Evolutionary conservation across 176 grass and related monocot genomes (phyloP).

Genomic region (Paspalum notatum): DNA sequence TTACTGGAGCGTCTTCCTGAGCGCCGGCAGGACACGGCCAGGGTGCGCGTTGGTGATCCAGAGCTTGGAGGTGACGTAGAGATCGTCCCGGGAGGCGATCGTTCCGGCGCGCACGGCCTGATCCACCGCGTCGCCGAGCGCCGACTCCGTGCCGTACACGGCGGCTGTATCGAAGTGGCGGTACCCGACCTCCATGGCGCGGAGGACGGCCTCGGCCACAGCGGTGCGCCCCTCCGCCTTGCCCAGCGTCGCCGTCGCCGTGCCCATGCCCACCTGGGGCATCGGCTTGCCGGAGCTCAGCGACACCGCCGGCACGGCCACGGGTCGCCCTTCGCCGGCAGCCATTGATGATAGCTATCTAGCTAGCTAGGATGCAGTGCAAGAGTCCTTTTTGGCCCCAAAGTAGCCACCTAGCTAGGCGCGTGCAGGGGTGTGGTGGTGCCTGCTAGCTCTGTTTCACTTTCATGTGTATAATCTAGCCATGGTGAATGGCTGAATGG

Average conservation of each 20-base stretch:
- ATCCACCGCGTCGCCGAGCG: slow-evolving; percentile 17
- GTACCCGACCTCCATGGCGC: slow-evolving; percentile 37
- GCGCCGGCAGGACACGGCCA: slow-evolving; percentile 27
- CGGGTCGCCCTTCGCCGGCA: no score
- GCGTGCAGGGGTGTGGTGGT: no score
- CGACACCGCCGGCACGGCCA: background rate
- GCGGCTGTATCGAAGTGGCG: slow-evolving; percentile 51
- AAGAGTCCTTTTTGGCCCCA: no score
- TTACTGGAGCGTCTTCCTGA: slow-evolving; percentile 28
- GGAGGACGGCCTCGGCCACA: slow-evolving; percentile 3
- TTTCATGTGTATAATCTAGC: no score
- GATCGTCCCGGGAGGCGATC: slow-evolving; percentile 15
- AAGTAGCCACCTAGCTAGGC: no score
- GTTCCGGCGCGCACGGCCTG: background rate
- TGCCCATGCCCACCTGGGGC: slow-evolving; percentile 45
- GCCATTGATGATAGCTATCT: no score
- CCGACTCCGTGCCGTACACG: slow-evolving; percentile 17
- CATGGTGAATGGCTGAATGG: no score
- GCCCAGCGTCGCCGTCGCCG: background rate
- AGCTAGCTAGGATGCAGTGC: no score
- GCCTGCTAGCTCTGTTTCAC: no score
- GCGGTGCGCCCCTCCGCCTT: background rate
- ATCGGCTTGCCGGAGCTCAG: slow-evolving; percentile 25
- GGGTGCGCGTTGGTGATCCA: slow-evolving; percentile 37
- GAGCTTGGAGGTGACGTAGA: slow-evolving; percentile 54